Base-by-base conservation (phyloP, 371 early-diverging fungal species). In the Syncephalastrum monosporum region DNA sequence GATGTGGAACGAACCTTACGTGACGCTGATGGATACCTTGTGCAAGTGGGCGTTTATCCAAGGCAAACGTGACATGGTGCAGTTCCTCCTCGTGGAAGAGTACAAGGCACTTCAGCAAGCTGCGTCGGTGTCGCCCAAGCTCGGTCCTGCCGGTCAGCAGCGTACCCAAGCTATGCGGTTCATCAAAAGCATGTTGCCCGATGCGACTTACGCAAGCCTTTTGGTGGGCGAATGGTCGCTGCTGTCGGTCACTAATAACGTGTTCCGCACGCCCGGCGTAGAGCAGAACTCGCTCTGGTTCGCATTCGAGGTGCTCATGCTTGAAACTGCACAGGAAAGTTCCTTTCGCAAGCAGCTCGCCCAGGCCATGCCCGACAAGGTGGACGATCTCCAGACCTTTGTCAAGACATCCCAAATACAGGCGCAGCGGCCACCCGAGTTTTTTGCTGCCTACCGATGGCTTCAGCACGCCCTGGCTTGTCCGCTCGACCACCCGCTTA, bases 381-480 rank as follows among this genome's bases (percentile, higher is more conserved):
- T 42, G 7, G 65, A 68, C 12, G 78, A 76, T 41, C 61, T 79
- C 10, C 51, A 47, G n/a, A 13, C 61, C 1, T 53, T 72, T 3
- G 57, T 79, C 51, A 80, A 74, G 51, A 51, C 60, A 0, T 23
- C 62, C 0, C 59, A 63, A 10, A 57, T 69, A 14, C 65, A 53
- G 0, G 46, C 57, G 1, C 70, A 66, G 44, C 85, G 85, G 57
- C 82, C 85, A 0, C 47, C 82, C 5, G 77, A 78, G 3, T 78
- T 72, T 52, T 78, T 85, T 53, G 43, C 71, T 10, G 81, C 86
- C 16, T 90, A 83, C 73, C 79, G 85, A 7, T 82, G 79, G 81
- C 67, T 75, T 6, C 77, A 80, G 16, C 84, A 84, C 51, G 68
- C 83, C 4, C 50, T 84, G 15, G 65, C 75, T 1, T 60, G 77